These are phyloP conservation scores for Trebouxia sp. DNA, from an alignment of 139 green algal genomes.

Conservation along the genomic window DNA sequence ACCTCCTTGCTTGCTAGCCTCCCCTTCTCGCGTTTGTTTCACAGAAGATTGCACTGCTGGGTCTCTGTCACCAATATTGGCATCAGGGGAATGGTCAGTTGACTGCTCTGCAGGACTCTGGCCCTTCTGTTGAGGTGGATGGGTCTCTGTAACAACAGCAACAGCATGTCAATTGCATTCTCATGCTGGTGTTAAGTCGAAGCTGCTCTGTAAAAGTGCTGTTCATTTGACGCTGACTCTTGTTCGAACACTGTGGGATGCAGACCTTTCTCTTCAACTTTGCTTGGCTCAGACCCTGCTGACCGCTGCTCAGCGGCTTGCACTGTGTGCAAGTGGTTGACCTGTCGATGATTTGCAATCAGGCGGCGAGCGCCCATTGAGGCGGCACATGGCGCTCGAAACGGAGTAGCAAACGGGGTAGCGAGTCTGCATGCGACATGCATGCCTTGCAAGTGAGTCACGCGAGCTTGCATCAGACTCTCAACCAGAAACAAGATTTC, in stretches of 20 bases:
- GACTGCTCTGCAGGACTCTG: neutral
- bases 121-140: neutral
- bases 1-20: neutral
- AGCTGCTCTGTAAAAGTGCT: too few species aligned
- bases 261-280: neutral
- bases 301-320: neutral
- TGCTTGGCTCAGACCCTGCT: neutral
- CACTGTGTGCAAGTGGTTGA: neutral
- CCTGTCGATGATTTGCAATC: neutral
- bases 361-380: neutral
- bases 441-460: too few species aligned
- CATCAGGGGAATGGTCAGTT: neutral
- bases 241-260: too few species aligned
- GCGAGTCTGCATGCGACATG: too few species aligned
- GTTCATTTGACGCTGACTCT: too few species aligned
- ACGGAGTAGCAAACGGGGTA: neutral
- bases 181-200: too few species aligned
- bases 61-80: neutral
- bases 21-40: neutral
- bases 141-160: neutral
- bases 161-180: too few species aligned
- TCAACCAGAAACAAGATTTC: too few species aligned
- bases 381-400: neutral
- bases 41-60: neutral
- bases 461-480: too few species aligned